Base-by-base conservation (phyloP, 1,139 yeast genomes). In the Diutina catenulata region DNA sequence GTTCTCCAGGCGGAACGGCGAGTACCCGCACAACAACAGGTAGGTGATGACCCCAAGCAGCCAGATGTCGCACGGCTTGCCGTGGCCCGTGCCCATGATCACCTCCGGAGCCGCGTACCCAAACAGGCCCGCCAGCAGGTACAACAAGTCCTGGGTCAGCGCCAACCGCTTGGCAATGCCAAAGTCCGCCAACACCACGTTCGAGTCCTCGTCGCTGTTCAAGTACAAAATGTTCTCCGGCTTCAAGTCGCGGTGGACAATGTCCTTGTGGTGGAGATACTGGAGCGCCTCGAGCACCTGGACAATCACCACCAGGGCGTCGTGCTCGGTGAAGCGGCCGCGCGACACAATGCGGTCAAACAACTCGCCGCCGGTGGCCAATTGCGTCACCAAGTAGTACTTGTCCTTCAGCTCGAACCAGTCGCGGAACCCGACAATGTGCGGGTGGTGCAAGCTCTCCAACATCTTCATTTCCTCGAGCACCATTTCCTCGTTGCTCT, bases 91-190 rank as follows among this genome's bases (percentile, higher is more conserved):
- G 5, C 83, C 79, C 37, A 71, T 57, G 27, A 87, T 64, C 4
- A 87, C 91, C 54, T 87, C 96, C 0, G 96, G 96, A 0, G 96
- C 95, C 4, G 94, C 95, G 53, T 87, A 87, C 2, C 95, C 95
- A 57, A 86, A 76, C 1, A 94, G 80, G 0, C 96, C 96, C 0
- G 95, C 95, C 21, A 81, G 68, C n/a, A 29, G 14, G 21, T 76
- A 80, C 42, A 88, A 65, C 45, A 77, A 69, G 45, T 84, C 88
- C 47, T 76, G 70, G 2, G 72, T 62, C 14, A 65, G 56, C 42
- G 68, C 67, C 47, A 87, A 60, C 43, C 74, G 68, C 55, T 82
- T 83, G 28, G 96, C 95, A 49, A 87, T 86, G 35, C 96, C 96
- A 58, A 87, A 87, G 60, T 87, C 96, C 0, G 95, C 95, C 46